Evolutionary conservation across 352 stramenopile genomes (phyloP), one percentile per base, ranked within the genome.

Genomic region (Phytophthora constricta): DNA sequence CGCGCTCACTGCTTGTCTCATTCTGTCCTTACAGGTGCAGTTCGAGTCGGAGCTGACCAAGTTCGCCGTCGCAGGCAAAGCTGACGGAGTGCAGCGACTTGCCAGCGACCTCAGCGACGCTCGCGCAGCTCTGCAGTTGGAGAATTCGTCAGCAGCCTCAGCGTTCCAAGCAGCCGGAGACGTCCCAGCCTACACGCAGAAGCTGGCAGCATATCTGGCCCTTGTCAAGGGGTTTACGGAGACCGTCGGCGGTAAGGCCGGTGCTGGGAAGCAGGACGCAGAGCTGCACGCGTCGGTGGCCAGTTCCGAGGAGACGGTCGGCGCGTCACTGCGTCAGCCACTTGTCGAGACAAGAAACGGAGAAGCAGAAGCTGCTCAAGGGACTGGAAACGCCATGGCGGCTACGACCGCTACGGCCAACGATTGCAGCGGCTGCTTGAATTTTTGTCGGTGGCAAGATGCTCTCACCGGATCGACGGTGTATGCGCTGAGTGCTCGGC

Each of bases 391-490:
- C 20, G n/a, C 20, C 17, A 49, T 23, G n/a, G 14, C 42, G 4
- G 23, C 42, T 27, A 8, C 42, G 23, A 19, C 26, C 45, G n/a
- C 48, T n/a, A n/a, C n/a, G n/a, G n/a, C n/a, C n/a, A 59, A n/a
- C 14, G 56, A 70, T 8, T 65, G 68, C 23, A 82, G 67, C 22
- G 48, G 67, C n/a, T 82, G 75, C 33, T 61, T 92, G 27, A 73
- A 54, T 46, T 90, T 84, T 51, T 90, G 80, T 58, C 71, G 70
- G 33, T 92, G 81, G 84, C 68, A 74, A 17, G 82, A 90, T 46
- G 69, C 80, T 46, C 70, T 89, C 43, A 74, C 79, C 13, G 78
- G 72, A 10, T 57, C 75, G 28, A 77, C 66, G 25, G 53, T 82
- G n/a, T 76, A 84, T 27, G 65, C 80, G 34, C 59, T 66, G 1